A percentile compares a stretch with the other conserved stretches of the same genome.
Conservation (phyloP, 2,329 filamentous ascomycete genomes). For the Furcasterigmium furcatum region DNA sequence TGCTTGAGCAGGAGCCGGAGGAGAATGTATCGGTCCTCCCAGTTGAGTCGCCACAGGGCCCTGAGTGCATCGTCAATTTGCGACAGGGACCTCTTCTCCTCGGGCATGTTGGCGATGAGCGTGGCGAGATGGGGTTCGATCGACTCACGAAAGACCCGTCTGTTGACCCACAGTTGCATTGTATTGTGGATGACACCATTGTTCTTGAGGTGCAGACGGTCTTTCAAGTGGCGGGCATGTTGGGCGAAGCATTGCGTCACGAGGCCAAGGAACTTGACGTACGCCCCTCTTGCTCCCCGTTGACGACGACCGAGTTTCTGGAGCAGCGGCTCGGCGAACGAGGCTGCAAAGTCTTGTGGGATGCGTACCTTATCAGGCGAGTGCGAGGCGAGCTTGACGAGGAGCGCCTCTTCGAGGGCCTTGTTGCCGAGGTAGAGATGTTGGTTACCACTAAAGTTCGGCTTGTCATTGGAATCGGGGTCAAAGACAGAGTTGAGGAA, state of each 20-base stretch:
- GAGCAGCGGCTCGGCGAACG: constrained; percentile 16
- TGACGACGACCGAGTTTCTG: constrained; percentile 13
- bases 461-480: not conserved
- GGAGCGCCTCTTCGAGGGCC: not conserved
- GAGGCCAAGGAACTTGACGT: constrained; percentile 12
- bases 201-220: not conserved
- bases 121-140: not conserved
- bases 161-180: not conserved
- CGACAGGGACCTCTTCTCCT: not conserved
- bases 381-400: not conserved
- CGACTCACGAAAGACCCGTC: not conserved
- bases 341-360: constrained; percentile 13
- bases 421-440: not conserved
- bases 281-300: constrained; percentile 2
- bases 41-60: not conserved
- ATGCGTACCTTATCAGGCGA: not conserved
- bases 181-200: not conserved
- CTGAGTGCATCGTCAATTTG: not conserved
- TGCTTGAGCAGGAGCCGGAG: constrained; percentile 16
- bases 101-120: not conserved
- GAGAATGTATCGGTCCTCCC: constrained; percentile 12
- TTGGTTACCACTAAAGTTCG: not conserved
- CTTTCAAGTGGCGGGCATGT: not conserved
- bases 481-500: not conserved
- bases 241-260: constrained; percentile 1